Conservation (phyloP, 2,329 filamentous ascomycete genomes). For the Pestalotiopsis sp. region DNA sequence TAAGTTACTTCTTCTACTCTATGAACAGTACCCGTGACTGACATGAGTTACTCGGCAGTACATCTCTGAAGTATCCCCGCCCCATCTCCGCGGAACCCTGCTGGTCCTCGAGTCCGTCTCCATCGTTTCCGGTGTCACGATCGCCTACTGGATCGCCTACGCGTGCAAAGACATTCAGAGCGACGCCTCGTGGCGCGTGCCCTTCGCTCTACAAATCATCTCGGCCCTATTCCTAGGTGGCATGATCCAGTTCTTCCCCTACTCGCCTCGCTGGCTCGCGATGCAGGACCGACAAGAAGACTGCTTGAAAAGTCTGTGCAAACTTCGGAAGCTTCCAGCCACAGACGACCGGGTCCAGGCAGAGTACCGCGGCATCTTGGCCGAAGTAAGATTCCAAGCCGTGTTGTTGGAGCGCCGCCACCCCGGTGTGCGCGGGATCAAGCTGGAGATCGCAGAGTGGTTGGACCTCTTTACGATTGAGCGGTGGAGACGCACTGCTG, state of each 20-base stretch:
- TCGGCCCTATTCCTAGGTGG: slow-evolving; percentile 39
- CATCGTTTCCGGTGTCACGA: slow-evolving; percentile 53
- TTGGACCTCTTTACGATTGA: slow-evolving; percentile 48
- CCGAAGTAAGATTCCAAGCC: slow-evolving; percentile 50
- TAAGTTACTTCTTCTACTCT: background rate
- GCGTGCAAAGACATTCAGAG: slow-evolving; percentile 46
- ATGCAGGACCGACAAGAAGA: slow-evolving; percentile 42
- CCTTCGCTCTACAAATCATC: slow-evolving; percentile 49
- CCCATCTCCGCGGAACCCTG: slow-evolving; percentile 40
- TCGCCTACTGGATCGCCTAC: slow-evolving; percentile 59
- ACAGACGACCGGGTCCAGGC: slow-evolving; percentile 45
- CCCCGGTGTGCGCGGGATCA: slow-evolving; percentile 35
- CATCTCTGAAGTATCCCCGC: slow-evolving; percentile 38
- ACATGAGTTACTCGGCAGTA: slow-evolving; percentile 16
- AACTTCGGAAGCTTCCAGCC: slow-evolving; percentile 42
- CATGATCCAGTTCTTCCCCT: slow-evolving; percentile 49
- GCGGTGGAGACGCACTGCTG: slow-evolving; percentile 43
- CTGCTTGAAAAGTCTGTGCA: slow-evolving; percentile 37
- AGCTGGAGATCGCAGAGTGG: slow-evolving; percentile 49
- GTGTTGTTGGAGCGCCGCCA: slow-evolving; percentile 40
- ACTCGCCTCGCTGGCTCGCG: slow-evolving; percentile 48
- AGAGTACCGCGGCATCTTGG: slow-evolving; percentile 53
- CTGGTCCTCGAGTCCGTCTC: slow-evolving; percentile 54
- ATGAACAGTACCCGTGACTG: background rate
- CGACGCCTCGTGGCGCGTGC: slow-evolving; percentile 47